phyloP scores from a whole-genome alignment of 768 basidiomycete species.

The Termitomyces sp. region DNA sequence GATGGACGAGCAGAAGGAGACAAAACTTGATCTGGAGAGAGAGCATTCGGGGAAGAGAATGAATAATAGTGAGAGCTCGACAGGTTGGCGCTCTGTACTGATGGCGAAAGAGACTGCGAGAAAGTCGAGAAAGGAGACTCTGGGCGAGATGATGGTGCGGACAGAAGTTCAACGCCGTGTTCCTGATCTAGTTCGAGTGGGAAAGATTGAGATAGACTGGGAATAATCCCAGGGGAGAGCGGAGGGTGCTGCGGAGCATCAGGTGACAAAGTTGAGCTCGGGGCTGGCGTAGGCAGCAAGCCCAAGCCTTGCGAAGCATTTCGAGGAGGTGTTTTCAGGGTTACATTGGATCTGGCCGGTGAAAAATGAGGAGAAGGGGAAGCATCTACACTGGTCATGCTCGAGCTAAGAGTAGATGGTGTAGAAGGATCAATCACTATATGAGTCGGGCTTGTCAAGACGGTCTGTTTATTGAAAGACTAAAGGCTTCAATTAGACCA shows the following conservation, averaged over 20 bases:
- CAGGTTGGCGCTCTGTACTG: constrained; percentile 3
- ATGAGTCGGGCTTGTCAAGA: constrained; percentile 44
- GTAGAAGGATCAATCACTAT: constrained; percentile 33
- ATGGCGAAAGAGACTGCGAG: constrained; percentile 13
- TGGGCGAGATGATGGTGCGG: constrained; percentile 36
- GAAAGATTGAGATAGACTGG: constrained; percentile 37
- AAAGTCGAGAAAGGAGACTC: constrained; percentile 32
- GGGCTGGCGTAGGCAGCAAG: constrained; percentile 9
- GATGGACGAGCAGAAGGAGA: constrained; percentile 9
- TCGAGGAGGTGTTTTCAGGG: constrained; percentile 12
- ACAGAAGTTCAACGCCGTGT: constrained; percentile 36
- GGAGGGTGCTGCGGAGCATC: constrained; percentile 4
- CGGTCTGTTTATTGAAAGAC: constrained; percentile 14
- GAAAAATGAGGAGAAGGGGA: constrained; percentile 18
- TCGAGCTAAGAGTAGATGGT: constrained; percentile 21
- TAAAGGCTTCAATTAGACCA: constrained; percentile 1
- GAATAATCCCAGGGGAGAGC: constrained; percentile 21
- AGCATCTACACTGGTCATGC: constrained; percentile 16
- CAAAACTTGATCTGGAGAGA: not conserved
- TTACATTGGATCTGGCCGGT: constrained; percentile 9
- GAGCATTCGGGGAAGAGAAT: constrained; percentile 13
- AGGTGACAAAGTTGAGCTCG: constrained; percentile 9
- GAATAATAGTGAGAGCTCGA: constrained; percentile 13
- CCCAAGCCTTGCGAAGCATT: constrained; percentile 4
- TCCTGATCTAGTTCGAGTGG: constrained; percentile 38